phyloP scores from a whole-genome alignment of 2,329 filamentous ascomycete genomes.

The Sclerotinia trifoliorum region DNA sequence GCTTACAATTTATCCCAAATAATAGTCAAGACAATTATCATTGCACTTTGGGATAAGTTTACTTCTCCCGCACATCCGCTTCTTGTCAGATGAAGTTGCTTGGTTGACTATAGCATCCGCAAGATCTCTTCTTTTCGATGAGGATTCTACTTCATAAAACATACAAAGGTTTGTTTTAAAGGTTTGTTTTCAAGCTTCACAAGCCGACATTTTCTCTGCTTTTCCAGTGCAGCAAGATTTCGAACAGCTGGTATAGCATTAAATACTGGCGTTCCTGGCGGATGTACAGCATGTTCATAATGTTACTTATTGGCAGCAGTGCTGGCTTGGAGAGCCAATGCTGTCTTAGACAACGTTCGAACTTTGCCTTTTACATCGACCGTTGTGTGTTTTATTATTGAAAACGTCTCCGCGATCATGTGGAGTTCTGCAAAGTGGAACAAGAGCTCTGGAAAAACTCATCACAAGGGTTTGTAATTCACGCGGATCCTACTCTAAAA shows the following conservation, averaged over 20 bases:
- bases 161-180: slow-evolving; percentile 11
- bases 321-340: slow-evolving; percentile 4
- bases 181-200: slow-evolving; percentile 2
- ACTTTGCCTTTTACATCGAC: not conserved
- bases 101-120: not conserved
- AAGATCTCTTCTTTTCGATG: not conserved
- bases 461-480: not conserved
- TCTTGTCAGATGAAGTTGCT: slow-evolving; percentile 4
- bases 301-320: not conserved
- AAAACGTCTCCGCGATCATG: slow-evolving; percentile 4
- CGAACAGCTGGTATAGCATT: not conserved
- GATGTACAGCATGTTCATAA: not conserved
- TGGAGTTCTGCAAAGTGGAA: not conserved
- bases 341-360: not conserved
- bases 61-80: not conserved
- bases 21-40: not conserved
- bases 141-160: slow-evolving; percentile 2
- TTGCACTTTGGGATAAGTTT: not conserved
- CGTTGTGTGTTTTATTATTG: not conserved
- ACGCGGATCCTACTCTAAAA: not conserved
- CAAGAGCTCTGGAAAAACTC: slow-evolving; percentile 1
- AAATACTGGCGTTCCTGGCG: slow-evolving; percentile 2
- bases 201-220: not conserved
- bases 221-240: not conserved
- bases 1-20: not conserved